These are phyloP conservation scores for Mrakia hoshinonis DNA, from an alignment of 768 basidiomycete species.

Conservation along the genomic window DNA sequence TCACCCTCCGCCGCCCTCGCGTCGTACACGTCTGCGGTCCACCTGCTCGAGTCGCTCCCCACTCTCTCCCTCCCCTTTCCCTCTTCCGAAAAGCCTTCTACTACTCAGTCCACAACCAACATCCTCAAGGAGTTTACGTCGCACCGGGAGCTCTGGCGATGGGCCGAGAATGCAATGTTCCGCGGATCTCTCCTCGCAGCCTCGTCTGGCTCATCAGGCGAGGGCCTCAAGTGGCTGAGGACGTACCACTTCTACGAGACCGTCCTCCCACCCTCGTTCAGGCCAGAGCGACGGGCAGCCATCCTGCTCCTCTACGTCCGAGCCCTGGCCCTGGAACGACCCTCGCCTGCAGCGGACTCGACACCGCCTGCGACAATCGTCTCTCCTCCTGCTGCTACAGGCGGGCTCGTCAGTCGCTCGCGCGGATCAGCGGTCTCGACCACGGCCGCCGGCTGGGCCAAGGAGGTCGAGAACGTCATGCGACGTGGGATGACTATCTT, in stretches of 20 bases:
- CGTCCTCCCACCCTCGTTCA: slow-evolving; percentile 72
- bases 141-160: slow-evolving; percentile 77
- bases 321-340: slow-evolving; percentile 48
- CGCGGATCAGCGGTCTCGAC: slow-evolving; percentile 22
- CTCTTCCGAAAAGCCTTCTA: background rate
- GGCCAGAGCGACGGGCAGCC: slow-evolving; percentile 63
- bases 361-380: slow-evolving; percentile 25
- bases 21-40: slow-evolving; percentile 34
- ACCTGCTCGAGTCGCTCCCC: slow-evolving; percentile 31
- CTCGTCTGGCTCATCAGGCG: slow-evolving; percentile 36
- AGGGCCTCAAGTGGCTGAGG: slow-evolving; percentile 36
- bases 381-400: slow-evolving; percentile 32
- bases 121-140: slow-evolving; percentile 53
- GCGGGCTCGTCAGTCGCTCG: background rate
- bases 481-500: slow-evolving; percentile 64
- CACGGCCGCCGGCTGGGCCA: slow-evolving; percentile 5
- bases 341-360: slow-evolving; percentile 28
- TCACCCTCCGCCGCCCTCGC: slow-evolving; percentile 32
- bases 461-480: slow-evolving; percentile 37
- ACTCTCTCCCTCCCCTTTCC: slow-evolving; percentile 28
- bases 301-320: slow-evolving; percentile 64
- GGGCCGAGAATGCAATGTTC: slow-evolving; percentile 73
- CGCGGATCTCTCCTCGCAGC: slow-evolving; percentile 64
- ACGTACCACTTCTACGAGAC: slow-evolving; percentile 41
- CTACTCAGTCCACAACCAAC: slow-evolving; percentile 31